A percentile compares a stretch with the other conserved stretches of the same genome.
Conservation (phyloP, 179 eudicot genomes). For the Heliamphora pulchella region DNA sequence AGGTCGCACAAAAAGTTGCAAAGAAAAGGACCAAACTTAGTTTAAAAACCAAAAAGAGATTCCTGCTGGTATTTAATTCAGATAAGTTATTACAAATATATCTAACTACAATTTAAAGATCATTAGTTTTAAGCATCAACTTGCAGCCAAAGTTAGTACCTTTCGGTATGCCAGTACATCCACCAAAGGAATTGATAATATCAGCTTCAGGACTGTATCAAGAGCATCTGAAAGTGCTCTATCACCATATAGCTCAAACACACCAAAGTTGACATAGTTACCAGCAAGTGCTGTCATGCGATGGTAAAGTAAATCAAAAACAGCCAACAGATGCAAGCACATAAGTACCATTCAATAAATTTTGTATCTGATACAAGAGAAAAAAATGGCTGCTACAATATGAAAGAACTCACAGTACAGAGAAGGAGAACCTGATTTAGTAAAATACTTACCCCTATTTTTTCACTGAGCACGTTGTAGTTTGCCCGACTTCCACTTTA, state of each 20-base stretch:
- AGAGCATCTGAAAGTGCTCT: slow-evolving; percentile 59
- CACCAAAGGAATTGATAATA: slow-evolving; percentile 44
- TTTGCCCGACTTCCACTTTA: not conserved
- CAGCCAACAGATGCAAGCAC: not conserved
- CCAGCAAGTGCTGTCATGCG: slow-evolving; percentile 49
- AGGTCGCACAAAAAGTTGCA: not conserved
- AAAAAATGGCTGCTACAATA: not conserved
- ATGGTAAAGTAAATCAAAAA: slow-evolving; percentile 12
- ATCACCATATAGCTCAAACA: slow-evolving; percentile 62
- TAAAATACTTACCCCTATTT: not conserved
- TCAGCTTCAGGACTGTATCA: slow-evolving; percentile 46
- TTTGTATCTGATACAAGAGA: not conserved
- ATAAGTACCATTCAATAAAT: not conserved
- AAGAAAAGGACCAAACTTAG: not conserved
- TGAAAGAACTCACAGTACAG: not conserved
- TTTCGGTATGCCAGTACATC: slow-evolving; percentile 52
- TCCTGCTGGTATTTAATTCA: not conserved
- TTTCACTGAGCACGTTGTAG: not conserved
- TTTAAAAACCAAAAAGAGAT: not conserved
- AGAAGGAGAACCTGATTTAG: not conserved
- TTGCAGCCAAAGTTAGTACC: slow-evolving; percentile 24
- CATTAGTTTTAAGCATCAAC: not conserved
- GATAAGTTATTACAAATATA: not conserved
- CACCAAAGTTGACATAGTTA: slow-evolving; percentile 59
- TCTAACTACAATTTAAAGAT: slow-evolving; percentile 7